A percentile compares a stretch with the other conserved stretches of the same genome.
Conservation (phyloP, 208 protist genomes). For the Zelonia costaricensis region DNA sequence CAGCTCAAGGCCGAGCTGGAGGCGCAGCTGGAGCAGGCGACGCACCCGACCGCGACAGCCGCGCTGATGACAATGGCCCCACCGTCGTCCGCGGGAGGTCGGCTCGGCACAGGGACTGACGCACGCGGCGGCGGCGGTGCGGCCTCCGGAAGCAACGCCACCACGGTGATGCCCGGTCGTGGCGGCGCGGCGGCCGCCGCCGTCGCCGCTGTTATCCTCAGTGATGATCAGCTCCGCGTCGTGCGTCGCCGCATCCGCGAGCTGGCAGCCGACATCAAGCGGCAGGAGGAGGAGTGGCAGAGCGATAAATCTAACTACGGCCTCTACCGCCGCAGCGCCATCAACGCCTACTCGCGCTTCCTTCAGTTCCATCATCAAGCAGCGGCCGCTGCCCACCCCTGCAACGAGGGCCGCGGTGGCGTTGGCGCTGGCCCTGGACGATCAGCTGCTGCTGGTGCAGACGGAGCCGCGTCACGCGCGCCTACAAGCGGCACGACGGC, state of each 20-base stretch:
- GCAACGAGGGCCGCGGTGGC: no score
- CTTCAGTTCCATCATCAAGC: slow-evolving; percentile 51
- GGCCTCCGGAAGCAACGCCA: background rate
- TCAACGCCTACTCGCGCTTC: slow-evolving; percentile 77
- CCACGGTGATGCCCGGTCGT: background rate
- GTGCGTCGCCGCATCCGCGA: slow-evolving; percentile 54
- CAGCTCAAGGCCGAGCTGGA: slow-evolving; percentile 35
- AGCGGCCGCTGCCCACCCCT: background rate
- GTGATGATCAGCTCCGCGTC: slow-evolving; percentile 43
- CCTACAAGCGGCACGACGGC: no score
- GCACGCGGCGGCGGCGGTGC: background rate
- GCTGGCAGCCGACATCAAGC: slow-evolving; percentile 43
- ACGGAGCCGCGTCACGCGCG: no score
- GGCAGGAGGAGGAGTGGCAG: slow-evolving; percentile 57
- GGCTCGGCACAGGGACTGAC: no score
- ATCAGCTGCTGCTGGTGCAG: no score
- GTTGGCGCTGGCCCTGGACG: no score
- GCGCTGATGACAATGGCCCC: background rate
- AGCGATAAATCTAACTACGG: slow-evolving; percentile 43
- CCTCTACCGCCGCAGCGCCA: slow-evolving; percentile 72
- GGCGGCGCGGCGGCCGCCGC: background rate
- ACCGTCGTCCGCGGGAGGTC: no score
- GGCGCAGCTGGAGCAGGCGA: slow-evolving; percentile 25
- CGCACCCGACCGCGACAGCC: background rate
- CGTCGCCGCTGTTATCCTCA: slow-evolving; percentile 6